Evolutionary conservation across 148 eudicot genomes (phyloP).

Genomic region (Gaultheria prostrata): DNA sequence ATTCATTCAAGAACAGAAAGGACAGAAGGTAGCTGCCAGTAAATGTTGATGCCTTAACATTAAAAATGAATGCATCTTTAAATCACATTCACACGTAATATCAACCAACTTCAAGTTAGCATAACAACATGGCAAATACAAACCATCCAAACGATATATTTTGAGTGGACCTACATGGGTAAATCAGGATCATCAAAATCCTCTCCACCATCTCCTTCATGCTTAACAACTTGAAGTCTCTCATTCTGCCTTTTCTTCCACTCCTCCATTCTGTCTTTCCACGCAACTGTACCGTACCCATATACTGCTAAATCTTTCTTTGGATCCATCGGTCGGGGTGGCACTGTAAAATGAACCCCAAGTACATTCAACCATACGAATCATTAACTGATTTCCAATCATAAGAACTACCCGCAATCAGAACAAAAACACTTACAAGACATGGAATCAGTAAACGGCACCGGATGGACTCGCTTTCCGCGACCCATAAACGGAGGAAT

Average conservation of each 20-base stretch:
- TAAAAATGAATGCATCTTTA: background rate
- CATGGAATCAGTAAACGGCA: conserved; percentile 55
- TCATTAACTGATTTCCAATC: background rate
- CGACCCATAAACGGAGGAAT: conserved; percentile 65
- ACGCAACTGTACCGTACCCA: conserved; percentile 71
- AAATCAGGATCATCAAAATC: conserved; percentile 63
- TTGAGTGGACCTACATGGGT: conserved; percentile 49
- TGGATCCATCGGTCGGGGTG: conserved; percentile 76
- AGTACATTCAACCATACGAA: background rate
- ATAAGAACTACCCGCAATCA: background rate
- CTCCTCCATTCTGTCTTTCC: conserved; percentile 82
- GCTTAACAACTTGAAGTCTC: conserved; percentile 62
- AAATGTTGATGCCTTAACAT: background rate
- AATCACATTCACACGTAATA: background rate
- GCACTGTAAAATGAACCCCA: conserved; percentile 35
- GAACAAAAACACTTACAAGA: conserved; percentile 37
- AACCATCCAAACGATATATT: background rate
- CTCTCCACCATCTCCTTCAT: conserved; percentile 48
- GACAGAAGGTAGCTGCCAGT: background rate
- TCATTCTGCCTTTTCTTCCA: conserved; percentile 72
- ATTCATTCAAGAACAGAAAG: background rate
- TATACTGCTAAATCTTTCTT: conserved; percentile 74
- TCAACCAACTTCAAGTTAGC: background rate
- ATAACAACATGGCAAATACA: background rate
- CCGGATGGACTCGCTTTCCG: conserved; percentile 56